phyloP scores from a whole-genome alignment of 352 stramenopile genomes.

The Pythium chondricola region DNA sequence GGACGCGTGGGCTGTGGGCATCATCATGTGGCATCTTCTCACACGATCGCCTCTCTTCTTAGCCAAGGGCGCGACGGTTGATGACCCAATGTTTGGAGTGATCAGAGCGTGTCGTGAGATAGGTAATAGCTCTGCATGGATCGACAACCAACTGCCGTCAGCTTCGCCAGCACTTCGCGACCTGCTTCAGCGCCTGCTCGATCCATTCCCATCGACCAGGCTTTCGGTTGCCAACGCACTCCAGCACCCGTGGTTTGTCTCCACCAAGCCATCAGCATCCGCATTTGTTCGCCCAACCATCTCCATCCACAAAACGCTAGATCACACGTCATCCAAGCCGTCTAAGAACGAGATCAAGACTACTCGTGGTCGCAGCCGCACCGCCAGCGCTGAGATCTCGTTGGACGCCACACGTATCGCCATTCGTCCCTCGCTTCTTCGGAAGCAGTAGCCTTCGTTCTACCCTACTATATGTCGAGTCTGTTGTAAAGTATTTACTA shows the following conservation, averaged over 20 bases:
- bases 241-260: constrained; percentile 37
- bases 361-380: constrained; percentile 10
- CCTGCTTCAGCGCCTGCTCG: constrained; percentile 41
- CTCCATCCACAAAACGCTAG: too few relatives aligned
- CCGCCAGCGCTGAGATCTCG: constrained; percentile 38
- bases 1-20: constrained; percentile 66
- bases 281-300: too few relatives aligned
- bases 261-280: too few relatives aligned
- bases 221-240: constrained; percentile 44
- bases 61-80: constrained; percentile 21
- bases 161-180: constrained; percentile 29
- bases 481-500: too few relatives aligned
- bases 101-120: constrained; percentile 25
- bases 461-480: too few relatives aligned
- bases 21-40: constrained; percentile 62
- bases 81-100: constrained; percentile 42
- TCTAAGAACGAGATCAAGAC: constrained; percentile 8
- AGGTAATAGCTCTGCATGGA: neutral
- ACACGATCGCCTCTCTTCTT: constrained; percentile 54
- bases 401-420: constrained; percentile 52
- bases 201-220: constrained; percentile 35
- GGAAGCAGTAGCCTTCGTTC: neutral
- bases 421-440: constrained; percentile 22
- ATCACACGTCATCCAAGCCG: too few relatives aligned
- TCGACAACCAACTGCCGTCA: constrained; percentile 3